Percentiles rank a stretch among this genome's conserved stretches.
Conservation (phyloP, 495 filamentous ascomycete genomes). For the Beverwykella pulmonaria region DNA sequence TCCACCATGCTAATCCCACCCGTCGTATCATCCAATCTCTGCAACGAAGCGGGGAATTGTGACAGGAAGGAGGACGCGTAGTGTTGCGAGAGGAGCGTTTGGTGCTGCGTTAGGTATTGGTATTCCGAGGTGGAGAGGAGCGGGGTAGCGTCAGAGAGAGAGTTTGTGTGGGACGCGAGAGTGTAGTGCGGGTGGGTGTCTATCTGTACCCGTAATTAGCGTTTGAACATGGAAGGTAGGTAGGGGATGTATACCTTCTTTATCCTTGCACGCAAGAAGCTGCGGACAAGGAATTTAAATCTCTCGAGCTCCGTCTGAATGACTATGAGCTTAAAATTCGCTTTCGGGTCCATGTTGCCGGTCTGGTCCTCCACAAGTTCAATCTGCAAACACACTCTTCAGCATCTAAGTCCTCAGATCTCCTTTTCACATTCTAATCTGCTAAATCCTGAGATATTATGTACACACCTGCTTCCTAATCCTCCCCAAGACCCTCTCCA, state of each 20-base stretch:
- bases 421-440: background rate
- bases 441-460: background rate
- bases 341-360: conserved; percentile 77
- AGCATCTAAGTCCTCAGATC: conserved; percentile 52
- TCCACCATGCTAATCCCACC: conserved; percentile 93
- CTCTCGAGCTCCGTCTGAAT: conserved; percentile 95
- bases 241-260: conserved; percentile 61
- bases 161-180: conserved; percentile 41
- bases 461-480: conserved; percentile 66
- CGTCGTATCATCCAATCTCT: conserved; percentile 83
- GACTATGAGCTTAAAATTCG: conserved; percentile 90
- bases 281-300: conserved; percentile 85
- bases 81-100: conserved; percentile 77
- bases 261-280: conserved; percentile 80
- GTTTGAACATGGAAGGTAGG: conserved; percentile 40
- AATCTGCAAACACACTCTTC: conserved; percentile 54
- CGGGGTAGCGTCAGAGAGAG: conserved; percentile 40
- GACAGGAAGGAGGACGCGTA: conserved; percentile 79
- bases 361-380: conserved; percentile 52
- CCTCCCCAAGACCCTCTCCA: conserved; percentile 77
- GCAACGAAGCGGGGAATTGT: conserved; percentile 73
- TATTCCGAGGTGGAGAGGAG: conserved; percentile 71
- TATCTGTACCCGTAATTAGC: conserved; percentile 56
- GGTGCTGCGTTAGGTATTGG: conserved; percentile 78
- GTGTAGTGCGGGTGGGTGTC: conserved; percentile 69